Evolutionary conservation across 2,329 filamentous ascomycete genomes (phyloP).

Genomic region (Nemania bipapillata): DNA sequence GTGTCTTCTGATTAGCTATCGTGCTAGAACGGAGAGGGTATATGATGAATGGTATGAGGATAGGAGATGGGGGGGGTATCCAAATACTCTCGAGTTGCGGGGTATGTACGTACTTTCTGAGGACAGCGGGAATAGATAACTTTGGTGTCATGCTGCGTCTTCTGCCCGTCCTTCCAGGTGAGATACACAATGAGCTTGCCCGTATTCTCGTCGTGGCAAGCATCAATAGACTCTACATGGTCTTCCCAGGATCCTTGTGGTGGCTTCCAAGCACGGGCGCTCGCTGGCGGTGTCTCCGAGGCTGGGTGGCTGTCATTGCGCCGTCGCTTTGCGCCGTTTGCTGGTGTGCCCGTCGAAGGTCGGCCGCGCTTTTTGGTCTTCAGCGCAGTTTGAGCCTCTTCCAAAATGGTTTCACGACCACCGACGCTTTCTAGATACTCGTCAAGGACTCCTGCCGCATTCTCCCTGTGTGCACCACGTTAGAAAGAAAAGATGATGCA

Average conservation of each 20-base stretch:
- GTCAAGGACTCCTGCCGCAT: constrained; percentile 68
- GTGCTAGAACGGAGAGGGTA: neutral
- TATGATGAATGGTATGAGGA: neutral
- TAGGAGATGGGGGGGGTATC: neutral
- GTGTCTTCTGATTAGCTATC: constrained; percentile 21
- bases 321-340: constrained; percentile 59
- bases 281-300: constrained; percentile 60
- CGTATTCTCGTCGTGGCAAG: constrained; percentile 72
- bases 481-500: constrained; percentile 5
- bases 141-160: constrained; percentile 76
- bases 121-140: constrained; percentile 80
- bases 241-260: constrained; percentile 82
- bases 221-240: constrained; percentile 75
- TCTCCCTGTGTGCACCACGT: constrained; percentile 57
- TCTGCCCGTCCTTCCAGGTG: constrained; percentile 77
- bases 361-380: constrained; percentile 69
- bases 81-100: neutral
- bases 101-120: constrained; percentile 68
- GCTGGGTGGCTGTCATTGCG: constrained; percentile 63
- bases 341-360: constrained; percentile 55
- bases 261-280: constrained; percentile 66
- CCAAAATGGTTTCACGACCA: constrained; percentile 67
- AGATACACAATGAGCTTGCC: constrained; percentile 74
- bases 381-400: constrained; percentile 61
- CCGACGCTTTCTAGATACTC: constrained; percentile 73